Evolutionary conservation across 164 flowering plant genomes (phyloP), one percentile per base, ranked within the genome.

Genomic region (Magnolia sinica): DNA sequence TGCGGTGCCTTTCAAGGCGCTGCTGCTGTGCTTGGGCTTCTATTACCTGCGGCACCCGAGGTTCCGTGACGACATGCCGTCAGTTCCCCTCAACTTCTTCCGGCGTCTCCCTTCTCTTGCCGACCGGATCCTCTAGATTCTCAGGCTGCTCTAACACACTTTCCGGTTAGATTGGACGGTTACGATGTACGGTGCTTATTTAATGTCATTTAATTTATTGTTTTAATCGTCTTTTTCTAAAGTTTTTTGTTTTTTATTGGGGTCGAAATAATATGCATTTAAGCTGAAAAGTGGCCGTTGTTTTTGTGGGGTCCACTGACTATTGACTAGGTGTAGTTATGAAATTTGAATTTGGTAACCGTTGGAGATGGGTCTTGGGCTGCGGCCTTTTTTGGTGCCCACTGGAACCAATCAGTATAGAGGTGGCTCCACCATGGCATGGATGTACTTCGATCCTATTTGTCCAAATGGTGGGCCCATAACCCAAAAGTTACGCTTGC

Each of bases 1-100:
- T 66, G 86, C 72, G 20, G 89, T 91, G 72, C 98, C 99, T 0
- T 89, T 90, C 68, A 88, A 84, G 86, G 89, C 79, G 0, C 75
- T 94, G 27, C 77, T 88, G 70, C 52, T 94, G 75, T 83, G 85
- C 3, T 76, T 73, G 2, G 97, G 96, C 1, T 89, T 96, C 74
- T 93, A 92, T 77, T 89, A 86, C 79, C 70, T 96, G 70, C 89
- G 99, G 20, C 99, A 94, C 83, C 99, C 99, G 0, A 84, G 94
- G 87, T 96, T 96, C 76, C 87, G 98, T 0, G 90, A 76, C 55
- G 94, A 91, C 81, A 87, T 92, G 97, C 98, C 99, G 7, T 85
- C 98, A 0, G 86, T 86, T 31, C 87, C 94, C 14, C 45, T 81
- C 55, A 96, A 91, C 87, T 91, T 94, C 78, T 92, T 96, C 90